Conservation (phyloP, 2,329 filamentous ascomycete genomes). For the Penicillium sp. region DNA sequence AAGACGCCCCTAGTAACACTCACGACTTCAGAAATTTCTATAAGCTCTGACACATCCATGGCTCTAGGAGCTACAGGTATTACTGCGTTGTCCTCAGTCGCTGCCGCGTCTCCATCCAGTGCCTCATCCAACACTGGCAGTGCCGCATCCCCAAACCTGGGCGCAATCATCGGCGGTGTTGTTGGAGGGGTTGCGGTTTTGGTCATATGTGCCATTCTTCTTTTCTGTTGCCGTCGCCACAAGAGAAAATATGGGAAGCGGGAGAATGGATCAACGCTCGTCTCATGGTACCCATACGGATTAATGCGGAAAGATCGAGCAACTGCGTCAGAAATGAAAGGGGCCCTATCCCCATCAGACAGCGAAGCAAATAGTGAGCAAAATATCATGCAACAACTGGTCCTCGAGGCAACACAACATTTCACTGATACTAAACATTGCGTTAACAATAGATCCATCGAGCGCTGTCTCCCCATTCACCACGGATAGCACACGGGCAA, state of each 20-base stretch:
- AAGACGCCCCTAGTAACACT: not conserved
- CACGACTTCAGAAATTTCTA: not conserved
- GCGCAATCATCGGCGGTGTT: constrained; percentile 25
- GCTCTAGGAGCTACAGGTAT: not conserved
- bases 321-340: not conserved
- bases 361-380: constrained; percentile 2
- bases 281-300: constrained; percentile 2
- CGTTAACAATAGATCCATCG: not conserved
- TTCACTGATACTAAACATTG: not conserved
- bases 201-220: constrained; percentile 9
- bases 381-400: not conserved
- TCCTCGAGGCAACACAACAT: not conserved
- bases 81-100: not conserved
- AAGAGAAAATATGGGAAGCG: constrained; percentile 11
- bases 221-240: constrained; percentile 18
- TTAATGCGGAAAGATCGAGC: not conserved
- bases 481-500: not conserved
- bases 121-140: not conserved
- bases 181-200: constrained; percentile 16
- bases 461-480: not conserved
- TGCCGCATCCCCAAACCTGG: constrained; percentile 5
- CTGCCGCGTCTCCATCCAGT: not conserved
- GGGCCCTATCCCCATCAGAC: not conserved
- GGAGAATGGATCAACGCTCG: not conserved
- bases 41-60: not conserved